A percentile compares a stretch with the other conserved stretches of the same genome.
phyloP scores from a whole-genome alignment of 768 basidiomycete species.

The Clitopilus hobsonii region DNA sequence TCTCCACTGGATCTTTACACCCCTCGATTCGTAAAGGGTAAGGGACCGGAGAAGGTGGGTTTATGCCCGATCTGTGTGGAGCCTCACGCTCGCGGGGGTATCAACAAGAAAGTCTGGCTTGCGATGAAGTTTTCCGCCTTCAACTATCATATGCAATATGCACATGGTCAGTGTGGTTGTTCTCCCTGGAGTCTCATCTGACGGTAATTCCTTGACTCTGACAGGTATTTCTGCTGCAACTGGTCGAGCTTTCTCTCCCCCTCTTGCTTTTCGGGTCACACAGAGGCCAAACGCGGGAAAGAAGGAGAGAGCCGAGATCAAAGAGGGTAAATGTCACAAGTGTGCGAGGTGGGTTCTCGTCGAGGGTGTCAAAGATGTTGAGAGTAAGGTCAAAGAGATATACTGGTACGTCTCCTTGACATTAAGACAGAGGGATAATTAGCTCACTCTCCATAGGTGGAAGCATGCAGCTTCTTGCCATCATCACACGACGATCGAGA shows the following conservation, averaged over 20 bases:
- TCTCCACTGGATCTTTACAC: slow-evolving; percentile 68
- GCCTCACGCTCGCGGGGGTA: slow-evolving; percentile 53
- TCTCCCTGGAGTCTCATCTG: not conserved
- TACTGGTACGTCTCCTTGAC: slow-evolving; percentile 53
- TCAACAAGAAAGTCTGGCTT: slow-evolving; percentile 62
- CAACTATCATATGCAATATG: slow-evolving; percentile 84
- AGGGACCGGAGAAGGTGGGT: slow-evolving; percentile 64
- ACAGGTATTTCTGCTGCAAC: slow-evolving; percentile 69
- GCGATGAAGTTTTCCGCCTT: slow-evolving; percentile 79
- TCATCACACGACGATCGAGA: slow-evolving; percentile 46
- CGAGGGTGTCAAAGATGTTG: slow-evolving; percentile 70
- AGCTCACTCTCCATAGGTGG: slow-evolving; percentile 55
- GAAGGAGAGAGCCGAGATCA: slow-evolving; percentile 52
- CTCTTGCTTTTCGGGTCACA: slow-evolving; percentile 51
- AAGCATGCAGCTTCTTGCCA: slow-evolving; percentile 83
- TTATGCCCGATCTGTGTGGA: slow-evolving; percentile 78
- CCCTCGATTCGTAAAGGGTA: slow-evolving; percentile 71
- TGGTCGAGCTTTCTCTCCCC: slow-evolving; percentile 74
- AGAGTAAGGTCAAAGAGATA: slow-evolving; percentile 68
- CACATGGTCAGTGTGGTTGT: slow-evolving; percentile 68
- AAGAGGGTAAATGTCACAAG: slow-evolving; percentile 75
- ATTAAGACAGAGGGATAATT: no score
- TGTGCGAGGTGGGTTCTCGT: slow-evolving; percentile 70
- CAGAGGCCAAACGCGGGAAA: slow-evolving; percentile 45
- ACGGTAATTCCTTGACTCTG: not conserved